Conservation (phyloP, 2,329 filamentous ascomycete genomes). For the Neonectria magnoliae region DNA sequence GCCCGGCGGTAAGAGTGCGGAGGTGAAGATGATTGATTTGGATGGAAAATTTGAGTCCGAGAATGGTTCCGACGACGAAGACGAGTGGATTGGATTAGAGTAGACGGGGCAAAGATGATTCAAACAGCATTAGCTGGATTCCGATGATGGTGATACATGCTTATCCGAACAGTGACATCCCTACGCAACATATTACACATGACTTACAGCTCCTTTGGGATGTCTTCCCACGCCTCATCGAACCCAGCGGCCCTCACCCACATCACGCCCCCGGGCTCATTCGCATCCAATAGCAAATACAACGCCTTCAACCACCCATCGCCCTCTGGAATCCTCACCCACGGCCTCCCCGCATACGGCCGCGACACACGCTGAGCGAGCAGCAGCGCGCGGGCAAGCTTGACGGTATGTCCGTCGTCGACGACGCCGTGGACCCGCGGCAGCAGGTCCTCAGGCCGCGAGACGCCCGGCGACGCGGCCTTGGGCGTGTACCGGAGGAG, state of each 20-base stretch:
- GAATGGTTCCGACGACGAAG: conserved; percentile 50
- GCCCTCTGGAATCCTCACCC: conserved; percentile 63
- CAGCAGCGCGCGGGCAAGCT: conserved; percentile 76
- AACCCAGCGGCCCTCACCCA: conserved; percentile 74
- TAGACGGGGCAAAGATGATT: conserved; percentile 46
- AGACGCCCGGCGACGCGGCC: conserved; percentile 53
- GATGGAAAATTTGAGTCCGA: conserved; percentile 47
- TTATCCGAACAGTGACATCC: conserved; percentile 21
- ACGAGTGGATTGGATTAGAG: conserved; percentile 61
- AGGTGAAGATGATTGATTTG: conserved; percentile 47
- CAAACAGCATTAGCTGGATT: conserved; percentile 21
- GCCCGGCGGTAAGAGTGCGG: conserved; percentile 33
- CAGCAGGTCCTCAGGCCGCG: conserved; percentile 60
- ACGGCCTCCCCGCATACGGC: conserved; percentile 56
- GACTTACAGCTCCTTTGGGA: conserved; percentile 38
- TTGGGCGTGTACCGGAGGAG: conserved; percentile 69
- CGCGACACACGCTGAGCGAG: conserved; percentile 66
- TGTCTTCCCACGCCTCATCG: conserved; percentile 70
- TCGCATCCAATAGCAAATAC: conserved; percentile 70
- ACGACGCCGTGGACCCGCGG: conserved; percentile 57
- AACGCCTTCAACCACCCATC: conserved; percentile 69
- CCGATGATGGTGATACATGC: conserved; percentile 12
- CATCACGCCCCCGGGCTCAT: conserved; percentile 59
- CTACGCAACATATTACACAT: conserved; percentile 2
- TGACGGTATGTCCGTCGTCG: conserved; percentile 86